A percentile compares a stretch with the other conserved stretches of the same genome.
phyloP scores from a whole-genome alignment of 371 early-diverging fungal species.

The Sporodiniella umbellata region DNA sequence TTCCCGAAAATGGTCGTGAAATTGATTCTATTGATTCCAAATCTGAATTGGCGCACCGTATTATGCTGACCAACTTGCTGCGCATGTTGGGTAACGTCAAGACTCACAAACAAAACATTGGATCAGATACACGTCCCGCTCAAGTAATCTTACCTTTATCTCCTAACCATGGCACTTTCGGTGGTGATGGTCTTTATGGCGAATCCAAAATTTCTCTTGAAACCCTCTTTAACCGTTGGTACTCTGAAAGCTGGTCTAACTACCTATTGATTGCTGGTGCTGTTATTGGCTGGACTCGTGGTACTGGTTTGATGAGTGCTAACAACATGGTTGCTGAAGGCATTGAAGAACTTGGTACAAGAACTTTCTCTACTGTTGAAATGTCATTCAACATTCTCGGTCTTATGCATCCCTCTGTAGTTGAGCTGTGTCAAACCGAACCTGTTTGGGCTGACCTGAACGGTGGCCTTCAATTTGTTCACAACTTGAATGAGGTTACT shows the following conservation, averaged over 20 bases:
- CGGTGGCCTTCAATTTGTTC: conserved; percentile 87
- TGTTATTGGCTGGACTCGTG: conserved; percentile 97
- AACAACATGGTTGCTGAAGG: conserved; percentile 93
- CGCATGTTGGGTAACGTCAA: conserved; percentile 83
- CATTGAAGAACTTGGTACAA: conserved; percentile 85
- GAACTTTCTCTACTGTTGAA: conserved; percentile 91
- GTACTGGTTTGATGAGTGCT: conserved; percentile 92
- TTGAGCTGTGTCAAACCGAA: conserved; percentile 73
- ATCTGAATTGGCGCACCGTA: conserved; percentile 89
- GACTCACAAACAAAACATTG: conserved; percentile 76
- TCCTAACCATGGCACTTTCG: conserved; percentile 96
- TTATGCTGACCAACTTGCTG: conserved; percentile 88
- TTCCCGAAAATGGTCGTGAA: conserved; percentile 88
- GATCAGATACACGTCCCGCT: conserved; percentile 86
- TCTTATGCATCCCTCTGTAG: conserved; percentile 85
- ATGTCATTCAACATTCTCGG: conserved; percentile 95
- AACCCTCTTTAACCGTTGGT: conserved; percentile 91
- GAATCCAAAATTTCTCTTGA: conserved; percentile 94
- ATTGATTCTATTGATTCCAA: conserved; percentile 81
- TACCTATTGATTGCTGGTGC: conserved; percentile 91
- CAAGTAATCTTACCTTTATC: conserved; percentile 91
- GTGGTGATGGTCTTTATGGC: conserved; percentile 90
- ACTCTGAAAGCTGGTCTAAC: conserved; percentile 87
- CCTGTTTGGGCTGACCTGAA: conserved; percentile 94
- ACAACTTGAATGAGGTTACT: conserved; percentile 76